Evolutionary conservation across 176 grass and related monocot genomes (phyloP).

Genomic region (Lolium perenne): DNA sequence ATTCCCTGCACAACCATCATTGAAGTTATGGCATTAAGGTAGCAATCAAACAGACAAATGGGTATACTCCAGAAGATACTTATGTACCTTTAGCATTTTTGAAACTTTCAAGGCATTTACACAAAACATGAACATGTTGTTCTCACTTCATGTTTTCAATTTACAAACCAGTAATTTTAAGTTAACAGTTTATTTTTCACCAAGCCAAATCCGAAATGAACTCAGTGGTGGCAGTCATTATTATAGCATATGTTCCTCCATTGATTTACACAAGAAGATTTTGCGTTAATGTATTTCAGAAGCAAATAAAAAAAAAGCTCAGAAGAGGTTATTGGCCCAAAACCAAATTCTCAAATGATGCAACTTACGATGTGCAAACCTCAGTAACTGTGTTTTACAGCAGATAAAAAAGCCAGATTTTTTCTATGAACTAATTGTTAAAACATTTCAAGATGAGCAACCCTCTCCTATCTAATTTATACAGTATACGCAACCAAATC

Average conservation of each 20-base stretch:
- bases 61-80: background rate
- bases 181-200: background rate
- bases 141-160: background rate
- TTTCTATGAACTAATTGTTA: background rate
- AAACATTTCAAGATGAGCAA: background rate
- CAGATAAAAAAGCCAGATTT: no score
- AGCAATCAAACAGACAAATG: background rate
- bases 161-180: background rate
- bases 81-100: background rate
- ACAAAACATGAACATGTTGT: background rate
- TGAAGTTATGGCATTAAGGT: slow-evolving; percentile 2
- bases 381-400: background rate
- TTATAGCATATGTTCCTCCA: background rate
- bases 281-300: background rate
- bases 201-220: background rate
- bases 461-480: background rate
- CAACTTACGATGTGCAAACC: background rate
- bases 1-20: slow-evolving; percentile 62
- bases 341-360: background rate
- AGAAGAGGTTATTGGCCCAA: background rate
- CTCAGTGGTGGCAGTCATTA: background rate
- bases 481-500: background rate
- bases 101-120: background rate
- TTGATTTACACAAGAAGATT: background rate
- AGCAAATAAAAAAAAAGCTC: background rate